phyloP scores from a whole-genome alignment of 305 asterid genomes.

The Fraxinus baroniana region DNA sequence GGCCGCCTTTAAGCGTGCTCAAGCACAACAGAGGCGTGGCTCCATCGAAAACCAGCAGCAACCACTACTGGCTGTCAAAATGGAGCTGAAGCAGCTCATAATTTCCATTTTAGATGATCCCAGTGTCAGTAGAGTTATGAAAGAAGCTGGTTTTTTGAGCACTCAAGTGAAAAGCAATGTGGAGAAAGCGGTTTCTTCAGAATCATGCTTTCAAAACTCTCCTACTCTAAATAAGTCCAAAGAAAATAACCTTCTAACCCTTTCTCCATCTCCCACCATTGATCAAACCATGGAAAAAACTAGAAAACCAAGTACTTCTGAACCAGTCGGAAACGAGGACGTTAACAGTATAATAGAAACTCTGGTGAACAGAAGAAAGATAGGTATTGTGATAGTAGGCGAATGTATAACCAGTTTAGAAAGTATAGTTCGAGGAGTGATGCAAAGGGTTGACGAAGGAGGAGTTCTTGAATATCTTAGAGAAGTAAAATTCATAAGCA shows the following conservation, averaged over 20 bases:
- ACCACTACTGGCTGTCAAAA: conserved; percentile 57
- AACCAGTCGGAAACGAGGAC: conserved; percentile 44
- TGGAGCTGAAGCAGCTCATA: conserved; percentile 81
- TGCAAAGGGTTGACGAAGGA: conserved; percentile 55
- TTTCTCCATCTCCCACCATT: conserved; percentile 3
- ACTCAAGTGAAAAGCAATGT: conserved; percentile 74
- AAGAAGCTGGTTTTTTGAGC: conserved; percentile 91
- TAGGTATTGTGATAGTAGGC: conserved; percentile 63
- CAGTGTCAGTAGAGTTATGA: conserved; percentile 93
- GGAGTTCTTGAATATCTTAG: conserved; percentile 45
- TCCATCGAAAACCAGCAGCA: conserved; percentile 67
- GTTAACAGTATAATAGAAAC: conserved; percentile 44
- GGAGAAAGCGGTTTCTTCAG: conserved; percentile 57
- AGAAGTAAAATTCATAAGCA: conserved; percentile 56
- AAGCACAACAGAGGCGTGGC: conserved; percentile 91
- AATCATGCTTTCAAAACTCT: conserved; percentile 32
- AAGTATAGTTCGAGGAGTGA: conserved; percentile 44
- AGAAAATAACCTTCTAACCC: conserved; percentile 23
- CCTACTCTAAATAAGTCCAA: conserved; percentile 16
- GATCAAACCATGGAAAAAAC: not conserved
- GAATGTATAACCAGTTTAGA: conserved; percentile 52
- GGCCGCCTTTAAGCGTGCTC: conserved; percentile 89
- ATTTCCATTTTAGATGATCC: conserved; percentile 89
- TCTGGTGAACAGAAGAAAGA: conserved; percentile 31
- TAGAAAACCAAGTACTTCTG: conserved; percentile 13